Base-by-base conservation (phyloP, 2,329 filamentous ascomycete genomes). In the Dactylellina drechsleri region DNA sequence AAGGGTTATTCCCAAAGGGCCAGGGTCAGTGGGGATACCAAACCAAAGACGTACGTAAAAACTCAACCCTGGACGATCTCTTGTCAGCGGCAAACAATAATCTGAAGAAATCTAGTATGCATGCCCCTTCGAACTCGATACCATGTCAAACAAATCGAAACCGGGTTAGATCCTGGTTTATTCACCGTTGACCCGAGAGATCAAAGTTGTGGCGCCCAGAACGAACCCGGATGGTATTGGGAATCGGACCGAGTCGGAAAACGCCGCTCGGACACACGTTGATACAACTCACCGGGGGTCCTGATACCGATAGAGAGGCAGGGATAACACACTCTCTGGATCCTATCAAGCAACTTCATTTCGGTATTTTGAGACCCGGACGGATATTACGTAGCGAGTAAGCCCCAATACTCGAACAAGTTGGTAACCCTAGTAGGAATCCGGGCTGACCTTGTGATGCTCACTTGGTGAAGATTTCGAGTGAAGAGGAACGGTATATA, bases 341-440 rank as follows among this genome's bases (percentile, higher is more conserved):
- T 2, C 61, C 60, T 3, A 12, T 4, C 8, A n/a, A 20, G 3
- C 45, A 8, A 15, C 53, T 72, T 7, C 31, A 49, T 23, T 72
- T 47, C 28, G 67, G 59, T 1, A 26, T 47, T 18, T 26, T 72
- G 16, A 16, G 31, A 3, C 45, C 52, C 16, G 60, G 53, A 1
- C 18, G 47, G 12, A 65, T 72, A 40, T 65, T 52, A 28, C 52
- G 53, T n/a, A 53, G 52, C 18, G 59, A 72, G 67, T 72, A 72
- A 36, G 67, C 12, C 7, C 13, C 13, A n/a, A 47, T 15, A n/a
- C 13, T 13, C 13, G 7, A 15, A n/a, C 1, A 43, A n/a, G n/a
- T 43, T 43, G 40, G 16, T 16, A 47, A 18, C 1, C 1, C 7
- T 10, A 47, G 7, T 15, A 12, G 13, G 16, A 12, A 47, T 18